Conservation (phyloP, 2,329 filamentous ascomycete species). For the Pseudogymnoascus sp. region DNA sequence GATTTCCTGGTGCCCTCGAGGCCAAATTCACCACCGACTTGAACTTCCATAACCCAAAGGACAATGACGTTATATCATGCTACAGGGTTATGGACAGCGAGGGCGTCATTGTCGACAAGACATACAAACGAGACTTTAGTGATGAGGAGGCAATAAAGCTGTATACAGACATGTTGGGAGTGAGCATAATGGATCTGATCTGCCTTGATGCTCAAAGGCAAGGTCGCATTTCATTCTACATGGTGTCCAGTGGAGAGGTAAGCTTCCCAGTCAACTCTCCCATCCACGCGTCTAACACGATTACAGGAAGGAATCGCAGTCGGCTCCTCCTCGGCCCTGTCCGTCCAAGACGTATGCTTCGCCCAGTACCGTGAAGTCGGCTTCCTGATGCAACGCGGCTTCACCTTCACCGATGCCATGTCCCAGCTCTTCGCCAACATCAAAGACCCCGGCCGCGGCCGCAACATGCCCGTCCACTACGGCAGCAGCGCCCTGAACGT, state of each 20-base stretch:
- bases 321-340: conserved; percentile 75
- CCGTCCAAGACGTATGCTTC: conserved; percentile 83
- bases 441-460: conserved; percentile 69
- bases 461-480: conserved; percentile 98
- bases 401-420: conserved; percentile 86
- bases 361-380: conserved; percentile 93
- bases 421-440: conserved; percentile 85
- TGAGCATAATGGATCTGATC: conserved; percentile 86
- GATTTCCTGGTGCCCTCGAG: conserved; percentile 88
- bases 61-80: conserved; percentile 72
- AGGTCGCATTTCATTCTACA: conserved; percentile 63
- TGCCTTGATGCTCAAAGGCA: conserved; percentile 98
- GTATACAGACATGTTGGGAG: conserved; percentile 56
- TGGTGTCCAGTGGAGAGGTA: conserved; percentile 49
- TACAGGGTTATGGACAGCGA: conserved; percentile 90
- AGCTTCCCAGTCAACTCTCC: background rate
- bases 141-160: conserved; percentile 54
- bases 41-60: conserved; percentile 66
- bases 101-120: conserved; percentile 71
- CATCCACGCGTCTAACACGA: background rate
- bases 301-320: conserved; percentile 74
- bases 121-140: conserved; percentile 55
- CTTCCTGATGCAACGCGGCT: conserved; percentile 83
- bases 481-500: conserved; percentile 78
- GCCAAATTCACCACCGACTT: conserved; percentile 82